Percentiles rank a stretch among this genome's conserved stretches.
phyloP scores from a whole-genome alignment of 169 alveolate species.

The Eimeria acervulina region DNA sequence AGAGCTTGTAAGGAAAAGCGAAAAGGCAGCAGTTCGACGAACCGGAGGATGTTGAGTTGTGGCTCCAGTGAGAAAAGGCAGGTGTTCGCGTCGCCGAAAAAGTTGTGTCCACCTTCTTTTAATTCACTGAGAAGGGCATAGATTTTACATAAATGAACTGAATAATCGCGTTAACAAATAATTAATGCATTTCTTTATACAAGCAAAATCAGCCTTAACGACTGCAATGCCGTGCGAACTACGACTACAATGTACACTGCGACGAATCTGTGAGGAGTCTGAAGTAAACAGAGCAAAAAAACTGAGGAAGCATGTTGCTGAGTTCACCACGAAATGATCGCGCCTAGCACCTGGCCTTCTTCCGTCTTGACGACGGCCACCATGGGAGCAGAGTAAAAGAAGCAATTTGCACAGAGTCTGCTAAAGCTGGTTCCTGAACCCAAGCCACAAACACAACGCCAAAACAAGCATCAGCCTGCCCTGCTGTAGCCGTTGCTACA shows the following conservation, averaged over 20 bases:
- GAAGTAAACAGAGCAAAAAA: too few species aligned
- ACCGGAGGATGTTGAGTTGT: constrained; percentile 70
- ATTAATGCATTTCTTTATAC: too few species aligned
- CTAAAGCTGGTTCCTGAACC: constrained; percentile 80
- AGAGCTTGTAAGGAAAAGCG: too few species aligned
- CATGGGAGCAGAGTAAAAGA: constrained; percentile 82
- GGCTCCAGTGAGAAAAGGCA: constrained; percentile 78
- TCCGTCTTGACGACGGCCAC: constrained; percentile 79
- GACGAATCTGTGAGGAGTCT: too few species aligned
- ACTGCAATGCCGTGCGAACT: too few species aligned
- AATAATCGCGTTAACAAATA: too few species aligned
- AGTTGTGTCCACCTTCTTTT: constrained; percentile 79
- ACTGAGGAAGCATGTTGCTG: too few species aligned
- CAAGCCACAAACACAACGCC: too few species aligned
- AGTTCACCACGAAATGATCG: constrained; percentile 71
- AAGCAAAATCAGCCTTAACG: too few species aligned
- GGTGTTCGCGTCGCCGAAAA: constrained; percentile 63
- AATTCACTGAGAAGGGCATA: constrained; percentile 40
- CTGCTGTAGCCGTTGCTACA: too few species aligned
- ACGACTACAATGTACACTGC: too few species aligned
- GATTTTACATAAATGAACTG: background rate
- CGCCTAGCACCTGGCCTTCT: constrained; percentile 80
- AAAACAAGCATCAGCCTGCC: too few species aligned
- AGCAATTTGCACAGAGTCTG: constrained; percentile 76
- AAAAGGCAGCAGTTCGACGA: background rate